Evolutionary conservation across 495 filamentous ascomycete species (phyloP).

Genomic region (Trichoderma orchidacearum): DNA sequence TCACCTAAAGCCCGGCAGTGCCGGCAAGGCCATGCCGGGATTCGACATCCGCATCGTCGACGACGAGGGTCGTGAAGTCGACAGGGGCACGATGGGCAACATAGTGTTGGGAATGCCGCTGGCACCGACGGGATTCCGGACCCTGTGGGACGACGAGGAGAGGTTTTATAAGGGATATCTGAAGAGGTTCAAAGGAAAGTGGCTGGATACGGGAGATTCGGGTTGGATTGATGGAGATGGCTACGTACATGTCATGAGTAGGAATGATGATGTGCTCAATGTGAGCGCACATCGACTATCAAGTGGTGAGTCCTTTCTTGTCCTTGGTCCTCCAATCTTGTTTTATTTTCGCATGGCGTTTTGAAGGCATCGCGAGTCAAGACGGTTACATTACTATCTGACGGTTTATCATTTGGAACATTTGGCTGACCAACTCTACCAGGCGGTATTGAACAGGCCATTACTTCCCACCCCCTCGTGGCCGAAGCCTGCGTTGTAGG

Average conservation of each 20-base stretch:
- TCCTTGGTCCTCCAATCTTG: neutral
- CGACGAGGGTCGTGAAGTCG: slow-evolving; percentile 58
- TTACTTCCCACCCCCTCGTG: slow-evolving; percentile 63
- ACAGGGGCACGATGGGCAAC: slow-evolving; percentile 68
- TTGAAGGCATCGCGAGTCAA: too few relatives aligned
- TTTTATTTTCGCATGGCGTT: neutral
- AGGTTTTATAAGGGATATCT: slow-evolving; percentile 73
- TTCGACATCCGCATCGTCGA: slow-evolving; percentile 78
- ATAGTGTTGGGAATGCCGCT: slow-evolving; percentile 75
- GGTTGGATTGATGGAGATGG: slow-evolving; percentile 72
- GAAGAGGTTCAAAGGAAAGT: slow-evolving; percentile 62
- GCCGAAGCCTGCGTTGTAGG: slow-evolving; percentile 76
- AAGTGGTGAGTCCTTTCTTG: slow-evolving; percentile 45
- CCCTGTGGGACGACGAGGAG: slow-evolving; percentile 71
- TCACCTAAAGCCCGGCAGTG: slow-evolving; percentile 66
- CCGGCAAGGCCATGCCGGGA: slow-evolving; percentile 80
- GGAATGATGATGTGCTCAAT: slow-evolving; percentile 88
- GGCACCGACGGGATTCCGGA: slow-evolving; percentile 74
- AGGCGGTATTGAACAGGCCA: slow-evolving; percentile 81
- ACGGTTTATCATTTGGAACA: too few relatives aligned
- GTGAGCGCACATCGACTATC: slow-evolving; percentile 87
- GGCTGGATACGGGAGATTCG: slow-evolving; percentile 85
- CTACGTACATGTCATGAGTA: slow-evolving; percentile 76
- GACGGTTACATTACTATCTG: too few relatives aligned
- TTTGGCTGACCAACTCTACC: slow-evolving; percentile 1